A percentile compares a stretch with the other conserved stretches of the same genome.
Conservation (phyloP, 441 rosid species). For the Euphorbia schlechtendalii region DNA sequence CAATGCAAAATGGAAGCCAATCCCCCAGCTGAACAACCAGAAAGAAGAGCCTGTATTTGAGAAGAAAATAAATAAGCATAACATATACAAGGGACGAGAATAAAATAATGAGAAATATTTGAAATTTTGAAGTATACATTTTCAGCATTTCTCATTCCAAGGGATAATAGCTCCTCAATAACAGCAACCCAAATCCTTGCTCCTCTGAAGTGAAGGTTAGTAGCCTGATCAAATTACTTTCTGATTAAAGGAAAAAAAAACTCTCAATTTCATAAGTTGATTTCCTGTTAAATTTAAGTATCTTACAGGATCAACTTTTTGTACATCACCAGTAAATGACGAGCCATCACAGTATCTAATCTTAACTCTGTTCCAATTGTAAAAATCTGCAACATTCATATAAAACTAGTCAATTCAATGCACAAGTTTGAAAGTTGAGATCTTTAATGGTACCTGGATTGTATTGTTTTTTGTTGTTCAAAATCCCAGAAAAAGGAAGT, state of each 20-base stretch:
- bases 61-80: no score
- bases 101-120: not conserved
- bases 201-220: no score
- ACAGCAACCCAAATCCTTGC: constrained; percentile 73
- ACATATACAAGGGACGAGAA: no score
- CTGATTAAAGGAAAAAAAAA: constrained; percentile 11
- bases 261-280: not conserved
- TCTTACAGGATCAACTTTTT: constrained; percentile 59
- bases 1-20: no score
- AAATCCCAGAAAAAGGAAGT: no score
- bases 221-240: constrained; percentile 50
- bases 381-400: constrained; percentile 48
- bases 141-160: constrained; percentile 77
- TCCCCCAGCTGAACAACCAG: no score
- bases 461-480: constrained; percentile 26
- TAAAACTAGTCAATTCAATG: not conserved
- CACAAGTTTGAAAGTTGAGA: no score
- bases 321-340: constrained; percentile 87
- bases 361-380: constrained; percentile 88
- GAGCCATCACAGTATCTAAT: constrained; percentile 88
- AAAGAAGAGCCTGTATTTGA: no score
- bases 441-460: constrained; percentile 55
- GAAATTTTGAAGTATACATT: constrained; percentile 33
- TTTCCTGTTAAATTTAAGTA: constrained; percentile 15
- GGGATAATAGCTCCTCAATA: constrained; percentile 62